These are phyloP conservation scores for Kluyveromyces sp. DNA, from an alignment of 1,139 yeast genomes.

Conservation along the genomic window DNA sequence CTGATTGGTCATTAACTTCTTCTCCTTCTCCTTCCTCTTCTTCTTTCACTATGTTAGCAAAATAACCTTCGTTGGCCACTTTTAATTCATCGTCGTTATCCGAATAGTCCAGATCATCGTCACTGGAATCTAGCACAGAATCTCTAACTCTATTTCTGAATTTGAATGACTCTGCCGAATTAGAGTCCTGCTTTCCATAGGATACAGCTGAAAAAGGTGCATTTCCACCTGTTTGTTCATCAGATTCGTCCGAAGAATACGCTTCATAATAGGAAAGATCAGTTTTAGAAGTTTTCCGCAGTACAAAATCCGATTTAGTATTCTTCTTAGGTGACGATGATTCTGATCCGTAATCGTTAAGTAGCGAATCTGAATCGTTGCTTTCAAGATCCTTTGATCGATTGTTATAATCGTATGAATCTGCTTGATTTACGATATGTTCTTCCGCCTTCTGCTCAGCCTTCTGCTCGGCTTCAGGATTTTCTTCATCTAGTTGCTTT, in stretches of 20 bases:
- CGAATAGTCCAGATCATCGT: constrained; percentile 9
- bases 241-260: constrained; percentile 5
- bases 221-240: neutral
- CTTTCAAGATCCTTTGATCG: neutral
- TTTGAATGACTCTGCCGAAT: constrained; percentile 8
- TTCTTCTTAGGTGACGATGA: neutral
- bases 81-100: constrained; percentile 11
- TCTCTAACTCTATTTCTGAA: constrained; percentile 12
- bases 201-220: neutral
- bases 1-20: neutral
- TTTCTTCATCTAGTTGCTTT: too few species aligned
- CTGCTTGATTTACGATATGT: neutral
- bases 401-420: neutral
- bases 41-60: constrained; percentile 16
- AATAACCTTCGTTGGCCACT: constrained; percentile 18
- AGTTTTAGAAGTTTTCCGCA: constrained; percentile 15
- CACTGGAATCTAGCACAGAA: constrained; percentile 14
- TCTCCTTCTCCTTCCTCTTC: constrained; percentile 4
- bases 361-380: neutral
- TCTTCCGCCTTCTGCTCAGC: too few species aligned
- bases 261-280: constrained; percentile 11
- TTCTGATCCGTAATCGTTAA: constrained; percentile 1
- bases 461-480: too few species aligned
- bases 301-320: constrained; percentile 5
- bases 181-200: constrained; percentile 1